Evolutionary conservation across 305 asterid genomes (phyloP).

Genomic region (Lippia alba): DNA sequence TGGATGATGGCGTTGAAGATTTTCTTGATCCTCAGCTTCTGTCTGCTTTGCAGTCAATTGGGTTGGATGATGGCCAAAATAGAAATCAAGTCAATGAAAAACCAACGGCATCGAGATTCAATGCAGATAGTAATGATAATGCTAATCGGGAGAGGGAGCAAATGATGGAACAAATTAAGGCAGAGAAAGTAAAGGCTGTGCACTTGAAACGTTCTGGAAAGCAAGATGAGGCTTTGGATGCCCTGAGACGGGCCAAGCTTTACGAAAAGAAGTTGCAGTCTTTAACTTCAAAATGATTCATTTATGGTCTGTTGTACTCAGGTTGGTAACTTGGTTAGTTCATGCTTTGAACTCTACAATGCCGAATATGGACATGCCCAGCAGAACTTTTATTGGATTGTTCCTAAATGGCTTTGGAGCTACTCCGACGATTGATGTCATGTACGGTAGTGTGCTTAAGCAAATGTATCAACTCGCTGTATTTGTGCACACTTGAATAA

Average conservation of each 20-base stretch:
- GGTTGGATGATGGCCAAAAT: conserved; percentile 51
- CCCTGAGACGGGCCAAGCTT: conserved; percentile 77
- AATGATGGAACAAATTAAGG: conserved; percentile 67
- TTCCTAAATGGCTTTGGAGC: background rate
- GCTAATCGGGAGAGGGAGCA: conserved; percentile 57
- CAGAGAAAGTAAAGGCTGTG: conserved; percentile 84
- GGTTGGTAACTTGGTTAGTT: no score
- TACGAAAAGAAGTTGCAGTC: conserved; percentile 85
- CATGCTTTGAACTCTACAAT: background rate
- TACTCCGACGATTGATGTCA: conserved; percentile 7
- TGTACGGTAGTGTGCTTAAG: background rate
- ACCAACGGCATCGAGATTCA: conserved; percentile 42
- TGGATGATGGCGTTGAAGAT: conserved; percentile 70
- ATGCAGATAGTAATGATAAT: conserved; percentile 33
- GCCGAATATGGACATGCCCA: background rate
- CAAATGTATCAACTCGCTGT: background rate
- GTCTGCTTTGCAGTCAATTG: conserved; percentile 86
- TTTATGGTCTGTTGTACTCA: background rate
- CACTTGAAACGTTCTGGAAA: conserved; percentile 87
- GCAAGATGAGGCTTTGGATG: conserved; percentile 89
- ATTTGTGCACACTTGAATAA: background rate
- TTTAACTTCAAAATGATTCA: conserved; percentile 40
- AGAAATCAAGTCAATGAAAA: conserved; percentile 42
- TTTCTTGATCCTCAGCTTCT: conserved; percentile 95
- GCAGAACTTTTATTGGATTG: background rate